These are phyloP conservation scores for Phytophthora sp. DNA, from an alignment of 352 stramenopile species.

Conservation along the genomic window DNA sequence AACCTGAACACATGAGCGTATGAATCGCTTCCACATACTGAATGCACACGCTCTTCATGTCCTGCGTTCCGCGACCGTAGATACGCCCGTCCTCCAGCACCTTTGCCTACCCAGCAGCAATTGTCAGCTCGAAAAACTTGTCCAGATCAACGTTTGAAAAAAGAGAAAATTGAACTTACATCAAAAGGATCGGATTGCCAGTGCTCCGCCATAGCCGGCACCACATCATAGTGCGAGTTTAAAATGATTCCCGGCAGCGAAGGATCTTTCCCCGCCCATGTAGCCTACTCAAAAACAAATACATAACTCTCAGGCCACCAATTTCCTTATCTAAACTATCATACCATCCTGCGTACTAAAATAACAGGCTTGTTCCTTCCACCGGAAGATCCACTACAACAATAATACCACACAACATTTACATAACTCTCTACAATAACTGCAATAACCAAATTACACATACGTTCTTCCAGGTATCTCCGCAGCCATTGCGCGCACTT, in stretches of 20 bases:
- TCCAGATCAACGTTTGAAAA: not conserved
- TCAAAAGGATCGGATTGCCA: conserved; percentile 95
- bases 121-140: not conserved
- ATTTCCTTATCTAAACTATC: not conserved
- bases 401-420: not conserved
- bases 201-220: conserved; percentile 86
- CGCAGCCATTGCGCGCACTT: conserved; percentile 80
- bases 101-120: conserved; percentile 52
- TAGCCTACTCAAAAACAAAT: conserved; percentile 34
- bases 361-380: conserved; percentile 88
- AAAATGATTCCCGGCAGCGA: conserved; percentile 90
- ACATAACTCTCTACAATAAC: not conserved
- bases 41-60: conserved; percentile 97
- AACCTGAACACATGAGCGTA: conserved; percentile 64
- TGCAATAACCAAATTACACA: not conserved
- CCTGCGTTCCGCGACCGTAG: conserved; percentile 94
- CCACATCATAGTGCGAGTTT: conserved; percentile 98
- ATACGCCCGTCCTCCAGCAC: conserved; percentile 91
- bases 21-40: conserved; percentile 95
- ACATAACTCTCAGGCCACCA: not conserved
- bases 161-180: conserved; percentile 37
- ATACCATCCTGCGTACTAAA: conserved; percentile 50
- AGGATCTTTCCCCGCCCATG: conserved; percentile 89
- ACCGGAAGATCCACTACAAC: conserved; percentile 47
- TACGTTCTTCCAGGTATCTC: conserved; percentile 56